A percentile compares a stretch with the other conserved stretches of the same genome.
These are phyloP conservation scores for Zalerion maritima DNA, from an alignment of 495 filamentous ascomycete species.

Conservation along the genomic window DNA sequence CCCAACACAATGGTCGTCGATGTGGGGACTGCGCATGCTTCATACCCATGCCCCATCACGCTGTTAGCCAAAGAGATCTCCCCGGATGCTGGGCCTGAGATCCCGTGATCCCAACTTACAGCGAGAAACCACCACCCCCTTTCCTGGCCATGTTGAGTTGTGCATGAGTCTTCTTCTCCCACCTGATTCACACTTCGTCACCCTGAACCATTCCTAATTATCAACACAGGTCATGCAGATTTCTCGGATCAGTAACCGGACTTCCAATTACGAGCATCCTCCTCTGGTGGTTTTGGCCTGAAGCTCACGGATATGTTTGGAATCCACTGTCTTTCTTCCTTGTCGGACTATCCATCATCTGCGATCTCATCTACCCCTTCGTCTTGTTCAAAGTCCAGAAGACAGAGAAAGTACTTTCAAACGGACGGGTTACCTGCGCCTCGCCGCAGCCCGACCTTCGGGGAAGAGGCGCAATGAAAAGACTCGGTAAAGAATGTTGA, in stretches of 20 bases:
- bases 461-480: too few species aligned
- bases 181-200: not conserved
- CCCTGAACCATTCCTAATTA: not conserved
- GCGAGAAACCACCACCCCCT: too few species aligned
- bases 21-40: too few species aligned
- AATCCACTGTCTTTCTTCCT: slow-evolving; percentile 20
- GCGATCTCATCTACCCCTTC: slow-evolving; percentile 24
- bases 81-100: too few species aligned
- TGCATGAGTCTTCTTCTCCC: not conserved
- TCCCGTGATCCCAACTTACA: too few species aligned
- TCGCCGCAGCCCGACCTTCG: too few species aligned
- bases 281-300: slow-evolving; percentile 27
- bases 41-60: too few species aligned
- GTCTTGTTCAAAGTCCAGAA: slow-evolving; percentile 18
- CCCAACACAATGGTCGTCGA: too few species aligned
- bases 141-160: too few species aligned
- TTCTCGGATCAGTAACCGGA: slow-evolving; percentile 22
- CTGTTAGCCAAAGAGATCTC: too few species aligned
- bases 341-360: slow-evolving; percentile 15
- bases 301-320: slow-evolving; percentile 24
- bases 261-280: slow-evolving; percentile 15
- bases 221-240: slow-evolving; percentile 18
- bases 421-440: too few species aligned
- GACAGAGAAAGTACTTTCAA: slow-evolving; percentile 15
- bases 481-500: too few species aligned